Evolutionary conservation across 495 filamentous ascomycete genomes (phyloP).

Genomic region (Penicillium longicatenatum): DNA sequence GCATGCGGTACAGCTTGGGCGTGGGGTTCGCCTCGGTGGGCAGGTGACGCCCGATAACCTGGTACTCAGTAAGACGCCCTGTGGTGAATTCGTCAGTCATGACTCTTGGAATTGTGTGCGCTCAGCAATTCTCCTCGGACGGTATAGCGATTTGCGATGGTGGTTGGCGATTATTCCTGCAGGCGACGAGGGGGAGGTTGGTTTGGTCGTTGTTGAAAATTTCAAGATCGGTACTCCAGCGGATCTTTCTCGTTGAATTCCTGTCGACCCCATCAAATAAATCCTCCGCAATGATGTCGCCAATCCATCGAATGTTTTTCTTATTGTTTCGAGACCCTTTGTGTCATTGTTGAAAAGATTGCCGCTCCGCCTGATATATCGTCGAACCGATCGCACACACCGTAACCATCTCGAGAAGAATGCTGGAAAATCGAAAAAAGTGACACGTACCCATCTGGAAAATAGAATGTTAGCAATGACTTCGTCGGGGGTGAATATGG

Average conservation of each 20-base stretch:
- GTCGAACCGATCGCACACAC: conserved; percentile 30
- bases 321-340: neutral
- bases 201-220: conserved; percentile 15
- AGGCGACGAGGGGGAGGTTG: conserved; percentile 3
- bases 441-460: conserved; percentile 58
- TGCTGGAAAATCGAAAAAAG: conserved; percentile 26
- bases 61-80: conserved; percentile 99
- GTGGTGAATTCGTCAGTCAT: conserved; percentile 40
- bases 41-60: conserved; percentile 99
- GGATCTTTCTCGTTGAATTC: neutral
- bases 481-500: conserved; percentile 11
- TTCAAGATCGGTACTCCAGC: conserved; percentile 19
- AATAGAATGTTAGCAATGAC: conserved; percentile 36
- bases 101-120: conserved; percentile 11
- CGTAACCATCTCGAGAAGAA: conserved; percentile 35
- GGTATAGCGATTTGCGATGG: conserved; percentile 29
- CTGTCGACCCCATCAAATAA: neutral
- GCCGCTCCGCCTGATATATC: conserved; percentile 20
- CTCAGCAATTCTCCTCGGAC: conserved; percentile 16
- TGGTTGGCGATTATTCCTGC: conserved; percentile 8
- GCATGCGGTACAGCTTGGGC: conserved; percentile 99
- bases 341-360: conserved; percentile 11
- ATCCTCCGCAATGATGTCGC: neutral
- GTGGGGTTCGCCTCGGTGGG: conserved; percentile 92
- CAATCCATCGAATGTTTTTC: neutral